phyloP scores from a whole-genome alignment of 1,139 yeast genomes.

The Suhomyces atakaporum region DNA sequence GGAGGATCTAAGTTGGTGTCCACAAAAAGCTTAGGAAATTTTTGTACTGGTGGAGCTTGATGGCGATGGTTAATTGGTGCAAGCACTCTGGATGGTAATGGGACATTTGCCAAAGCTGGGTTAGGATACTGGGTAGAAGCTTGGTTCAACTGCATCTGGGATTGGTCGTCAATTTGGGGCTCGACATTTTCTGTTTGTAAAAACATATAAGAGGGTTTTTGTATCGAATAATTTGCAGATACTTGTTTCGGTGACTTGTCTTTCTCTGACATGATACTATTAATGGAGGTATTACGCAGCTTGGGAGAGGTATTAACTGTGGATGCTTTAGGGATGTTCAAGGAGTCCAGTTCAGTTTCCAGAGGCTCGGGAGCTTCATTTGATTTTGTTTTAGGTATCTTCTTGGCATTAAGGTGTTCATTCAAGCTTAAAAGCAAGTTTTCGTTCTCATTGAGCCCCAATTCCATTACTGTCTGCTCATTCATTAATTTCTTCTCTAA shows the following conservation, averaged over 20 bases:
- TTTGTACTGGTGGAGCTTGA: too few relatives aligned
- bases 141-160: not conserved
- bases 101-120: too few relatives aligned
- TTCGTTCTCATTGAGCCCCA: conserved; percentile 31
- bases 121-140: too few relatives aligned
- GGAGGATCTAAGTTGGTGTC: not conserved
- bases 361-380: too few relatives aligned
- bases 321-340: too few relatives aligned
- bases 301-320: too few relatives aligned
- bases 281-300: conserved; percentile 3
- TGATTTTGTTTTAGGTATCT: not conserved
- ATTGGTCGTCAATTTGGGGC: too few relatives aligned
- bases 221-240: not conserved
- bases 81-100: not conserved
- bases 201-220: not conserved
- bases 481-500: conserved; percentile 24
- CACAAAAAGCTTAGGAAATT: too few relatives aligned
- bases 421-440: conserved; percentile 23
- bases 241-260: not conserved
- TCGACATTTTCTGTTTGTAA: too few relatives aligned
- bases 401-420: conserved; percentile 15
- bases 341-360: too few relatives aligned
- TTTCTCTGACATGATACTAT: not conserved
- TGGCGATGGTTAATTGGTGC: not conserved
- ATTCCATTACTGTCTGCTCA: conserved; percentile 16